Evolutionary conservation across 345 rosid species (phyloP), one percentile per base, ranked within the genome.

Genomic region (Corchorus capsularis): DNA sequence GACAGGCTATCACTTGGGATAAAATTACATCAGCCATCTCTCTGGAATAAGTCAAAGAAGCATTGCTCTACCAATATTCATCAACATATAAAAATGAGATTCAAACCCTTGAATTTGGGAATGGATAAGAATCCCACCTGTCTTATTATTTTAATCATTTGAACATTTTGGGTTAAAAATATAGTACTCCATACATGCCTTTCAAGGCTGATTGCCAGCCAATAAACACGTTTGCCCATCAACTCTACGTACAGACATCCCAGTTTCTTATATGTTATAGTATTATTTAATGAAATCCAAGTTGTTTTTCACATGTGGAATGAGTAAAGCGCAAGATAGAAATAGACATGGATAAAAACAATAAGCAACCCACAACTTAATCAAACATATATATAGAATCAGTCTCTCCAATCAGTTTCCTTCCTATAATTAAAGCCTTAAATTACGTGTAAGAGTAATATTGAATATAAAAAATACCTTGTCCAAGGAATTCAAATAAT

Each of bases 401-500:
- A 53, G 19, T 53, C n/a, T 52, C 27, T 27, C 27, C 27, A 27
- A 27, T 52, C 4, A 15, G 15, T 49, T 13, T 12, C 2, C 3
- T 52, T 52, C 55, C 55, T 49, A 49, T 49, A 49, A 49, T 49
- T 11, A 49, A 49, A 49, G 11, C 22, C 22, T 6, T 4, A 55
- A n/a, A 55, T n/a, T n/a, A 55, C 60, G 60, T 55, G 27, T 7
- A 55, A n/a, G 3, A 8, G 11, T n/a, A 22, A 3, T 20, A 53
- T 53, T 4, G 5, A 15, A 16, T 6, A 35, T 11, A 5, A 8
- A 20, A 14, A 43, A 45, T 79, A 91, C 99, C 97, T 93, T 95
- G 72, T 95, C 97, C 86, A 95, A 83, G 54, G 99, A 95, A 80
- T 95, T 95, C 87, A 95, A 82, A 89, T 93, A 95, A 82, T 95